Evolutionary conservation across 768 basidiomycete genomes (phyloP).

Genomic region (Phlebiopsis gigantea): DNA sequence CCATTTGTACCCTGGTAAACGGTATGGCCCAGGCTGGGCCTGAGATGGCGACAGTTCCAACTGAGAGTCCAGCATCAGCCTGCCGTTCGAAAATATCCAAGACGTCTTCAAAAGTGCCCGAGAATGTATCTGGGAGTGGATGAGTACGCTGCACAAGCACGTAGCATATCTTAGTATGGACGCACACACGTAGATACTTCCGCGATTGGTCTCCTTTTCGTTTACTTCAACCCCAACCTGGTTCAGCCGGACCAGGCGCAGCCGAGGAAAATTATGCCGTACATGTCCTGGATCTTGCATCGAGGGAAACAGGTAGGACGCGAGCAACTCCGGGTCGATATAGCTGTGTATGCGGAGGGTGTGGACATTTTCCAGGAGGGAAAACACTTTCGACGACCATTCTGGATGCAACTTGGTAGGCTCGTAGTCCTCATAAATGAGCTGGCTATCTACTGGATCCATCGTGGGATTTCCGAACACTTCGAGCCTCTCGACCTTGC

Average conservation of each 20-base stretch:
- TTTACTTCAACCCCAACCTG: too few relatives aligned
- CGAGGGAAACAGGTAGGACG: not conserved
- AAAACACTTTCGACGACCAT: not conserved
- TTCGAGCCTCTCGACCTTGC: not conserved
- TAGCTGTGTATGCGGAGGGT: not conserved
- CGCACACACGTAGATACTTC: too few relatives aligned
- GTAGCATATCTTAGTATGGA: too few relatives aligned
- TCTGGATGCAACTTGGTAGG: not conserved
- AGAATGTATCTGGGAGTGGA: too few relatives aligned
- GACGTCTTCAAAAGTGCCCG: too few relatives aligned
- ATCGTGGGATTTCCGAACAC: not conserved
- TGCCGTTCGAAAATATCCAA: too few relatives aligned
- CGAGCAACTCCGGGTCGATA: not conserved
- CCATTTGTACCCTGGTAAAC: not conserved
- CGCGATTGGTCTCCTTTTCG: too few relatives aligned
- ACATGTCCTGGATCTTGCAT: not conserved
- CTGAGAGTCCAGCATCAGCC: not conserved
- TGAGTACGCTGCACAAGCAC: too few relatives aligned
- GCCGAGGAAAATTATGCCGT: not conserved
- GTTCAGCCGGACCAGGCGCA: too few relatives aligned
- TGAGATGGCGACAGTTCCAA: not conserved
- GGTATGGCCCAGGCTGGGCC: too few relatives aligned
- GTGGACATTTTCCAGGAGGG: not conserved
- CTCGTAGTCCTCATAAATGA: too few relatives aligned
- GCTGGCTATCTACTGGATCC: too few relatives aligned